A percentile compares a stretch with the other conserved stretches of the same genome.
Conservation (phyloP, 768 basidiomycete genomes). For the Suillus weaverae region DNA sequence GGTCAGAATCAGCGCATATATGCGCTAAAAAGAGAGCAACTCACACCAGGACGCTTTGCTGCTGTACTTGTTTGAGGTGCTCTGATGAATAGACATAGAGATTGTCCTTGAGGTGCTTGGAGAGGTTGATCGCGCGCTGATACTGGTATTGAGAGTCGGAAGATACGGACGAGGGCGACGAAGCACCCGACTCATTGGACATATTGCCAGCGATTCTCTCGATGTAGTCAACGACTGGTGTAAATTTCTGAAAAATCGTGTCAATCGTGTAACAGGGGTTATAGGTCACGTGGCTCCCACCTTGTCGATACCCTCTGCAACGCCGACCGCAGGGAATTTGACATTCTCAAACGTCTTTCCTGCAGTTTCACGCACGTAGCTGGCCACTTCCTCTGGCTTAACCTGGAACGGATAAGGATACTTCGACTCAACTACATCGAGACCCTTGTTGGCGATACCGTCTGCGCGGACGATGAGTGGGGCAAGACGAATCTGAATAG, state of each 20-base stretch:
- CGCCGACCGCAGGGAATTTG: conserved; percentile 58
- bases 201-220: conserved; percentile 54
- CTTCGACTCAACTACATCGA: conserved; percentile 69
- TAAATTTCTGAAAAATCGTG: conserved; percentile 47
- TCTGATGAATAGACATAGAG: conserved; percentile 66
- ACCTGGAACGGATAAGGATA: conserved; percentile 78
- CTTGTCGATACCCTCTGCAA: conserved; percentile 71
- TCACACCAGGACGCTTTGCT: conserved; percentile 65
- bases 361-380: conserved; percentile 56
- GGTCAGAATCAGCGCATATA: conserved; percentile 11
- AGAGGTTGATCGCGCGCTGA: conserved; percentile 69
- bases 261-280: conserved; percentile 10
- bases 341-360: conserved; percentile 70
- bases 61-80: conserved; percentile 68
- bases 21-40: conserved; percentile 23
- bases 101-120: conserved; percentile 61
- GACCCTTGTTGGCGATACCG: conserved; percentile 68
- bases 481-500: conserved; percentile 62
- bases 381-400: conserved; percentile 68
- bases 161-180: conserved; percentile 46
- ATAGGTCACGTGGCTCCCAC: conserved; percentile 40
- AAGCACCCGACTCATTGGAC: conserved; percentile 45
- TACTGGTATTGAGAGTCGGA: conserved; percentile 71
- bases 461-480: conserved; percentile 67
- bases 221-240: conserved; percentile 76